Base-by-base conservation (phyloP, 2,329 filamentous ascomycete species). In the Myriosclerotinia scirpicola region DNA sequence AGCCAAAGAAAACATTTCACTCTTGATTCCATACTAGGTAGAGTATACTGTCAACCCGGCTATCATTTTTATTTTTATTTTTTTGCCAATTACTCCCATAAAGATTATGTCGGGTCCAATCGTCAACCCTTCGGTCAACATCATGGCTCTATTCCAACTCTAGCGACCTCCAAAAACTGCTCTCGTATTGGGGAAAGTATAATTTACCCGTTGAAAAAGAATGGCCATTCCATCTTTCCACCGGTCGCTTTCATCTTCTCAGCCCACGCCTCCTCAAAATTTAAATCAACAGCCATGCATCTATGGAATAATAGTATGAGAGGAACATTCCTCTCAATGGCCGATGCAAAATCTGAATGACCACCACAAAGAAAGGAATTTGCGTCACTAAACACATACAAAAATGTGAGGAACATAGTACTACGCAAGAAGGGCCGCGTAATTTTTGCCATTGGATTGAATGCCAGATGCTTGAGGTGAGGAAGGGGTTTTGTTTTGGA, bases 151-250 rank as follows among this genome's bases (percentile, higher is more conserved):
- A 0, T 1, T 3, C 1, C 15, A 58, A 44, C 15, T 22, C 38
- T 30, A 22, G 40, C 30, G 1, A 9, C 9, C 54, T 58, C 44
- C 36, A 17, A 36, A 56, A 42, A 56, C 54, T 9, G 38, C 26
- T 34, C 42, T 14, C 42, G 42, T 44, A 5, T 44, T 44, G 11
- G 15, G 14, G 12, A 17, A 44, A n/a, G 3, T n/a, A n/a, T n/a
- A 20, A 9, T 1, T 30, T 38, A 14, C n/a, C 20, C 20, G 20
- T 38, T 50, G 20, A 50, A 50, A 38, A 42, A 5, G 3, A 60
- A 38, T 60, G 58, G 58, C 22, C 44, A 60, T 50, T 60, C 46
- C 58, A 26, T 44, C 58, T 2, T 46, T 50, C 4, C 38, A 20
- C 2, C 30, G 20, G 14, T 34, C 12, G 20, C 6, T n/a, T 14